These are phyloP conservation scores for Oryza glumipatula DNA, from an alignment of 176 grass and related monocot species.

Conservation along the genomic window DNA sequence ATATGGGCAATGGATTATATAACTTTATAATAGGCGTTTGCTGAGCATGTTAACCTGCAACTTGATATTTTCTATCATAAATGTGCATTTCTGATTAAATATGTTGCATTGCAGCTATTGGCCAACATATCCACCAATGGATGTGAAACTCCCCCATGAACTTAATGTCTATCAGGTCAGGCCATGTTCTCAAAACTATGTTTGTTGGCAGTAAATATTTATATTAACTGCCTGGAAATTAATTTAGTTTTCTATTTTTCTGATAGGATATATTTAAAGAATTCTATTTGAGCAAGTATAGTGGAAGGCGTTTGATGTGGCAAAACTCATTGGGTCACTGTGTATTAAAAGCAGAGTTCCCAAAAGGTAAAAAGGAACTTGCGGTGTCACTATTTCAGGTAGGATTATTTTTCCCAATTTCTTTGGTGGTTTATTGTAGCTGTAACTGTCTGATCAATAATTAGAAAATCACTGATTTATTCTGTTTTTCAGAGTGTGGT, in stretches of 20 bases:
- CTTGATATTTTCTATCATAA: slow-evolving; percentile 18
- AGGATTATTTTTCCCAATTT: slow-evolving; percentile 15
- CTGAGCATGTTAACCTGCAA: not conserved
- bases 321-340: slow-evolving; percentile 99
- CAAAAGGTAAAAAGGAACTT: slow-evolving; percentile 98
- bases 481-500: slow-evolving; percentile 77
- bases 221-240: slow-evolving; percentile 18
- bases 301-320: slow-evolving; percentile 98
- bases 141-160: slow-evolving; percentile 92
- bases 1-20: slow-evolving; percentile 17
- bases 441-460: slow-evolving; percentile 14
- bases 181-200: not conserved
- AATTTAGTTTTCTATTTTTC: slow-evolving; percentile 11
- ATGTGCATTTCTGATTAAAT: slow-evolving; percentile 30
- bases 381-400: slow-evolving; percentile 99
- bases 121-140: slow-evolving; percentile 99
- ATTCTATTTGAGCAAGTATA: slow-evolving; percentile 99
- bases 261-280: slow-evolving; percentile 99
- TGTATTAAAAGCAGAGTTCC: slow-evolving; percentile 96
- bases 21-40: not conserved
- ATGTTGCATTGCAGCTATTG: slow-evolving; percentile 78
- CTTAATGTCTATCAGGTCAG: slow-evolving; percentile 99
- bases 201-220: slow-evolving; percentile 29
- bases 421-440: slow-evolving; percentile 26
- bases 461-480: slow-evolving; percentile 17